A percentile compares a stretch with the other conserved stretches of the same genome.
Conservation (phyloP, 768 basidiomycete genomes). For the Leccinum sublutescens region DNA sequence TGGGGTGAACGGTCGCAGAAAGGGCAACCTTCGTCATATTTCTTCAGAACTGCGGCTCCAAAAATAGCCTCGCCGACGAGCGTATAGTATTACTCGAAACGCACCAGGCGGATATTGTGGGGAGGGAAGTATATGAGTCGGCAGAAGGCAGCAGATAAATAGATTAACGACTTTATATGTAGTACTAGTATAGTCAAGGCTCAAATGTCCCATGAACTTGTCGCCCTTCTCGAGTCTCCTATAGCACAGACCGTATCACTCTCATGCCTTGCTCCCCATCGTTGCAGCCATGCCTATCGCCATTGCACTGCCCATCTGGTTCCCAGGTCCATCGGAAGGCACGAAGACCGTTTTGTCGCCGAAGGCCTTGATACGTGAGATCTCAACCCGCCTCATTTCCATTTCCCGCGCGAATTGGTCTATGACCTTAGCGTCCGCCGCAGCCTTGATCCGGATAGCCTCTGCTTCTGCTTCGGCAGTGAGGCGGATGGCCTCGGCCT, state of each 20-base stretch:
- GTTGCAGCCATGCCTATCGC: slow-evolving; percentile 69
- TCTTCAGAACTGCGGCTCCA: background rate
- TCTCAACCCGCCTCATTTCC: slow-evolving; percentile 66
- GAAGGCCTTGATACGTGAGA: slow-evolving; percentile 60
- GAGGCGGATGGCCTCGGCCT: slow-evolving; percentile 74
- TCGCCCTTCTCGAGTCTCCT: no score
- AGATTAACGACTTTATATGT: background rate
- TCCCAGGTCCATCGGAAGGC: slow-evolving; percentile 58
- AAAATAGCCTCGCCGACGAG: background rate
- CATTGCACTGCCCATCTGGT: slow-evolving; percentile 60
- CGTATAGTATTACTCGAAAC: background rate
- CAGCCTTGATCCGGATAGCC: slow-evolving; percentile 61
- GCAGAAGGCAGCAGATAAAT: background rate
- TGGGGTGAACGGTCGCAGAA: background rate
- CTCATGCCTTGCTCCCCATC: slow-evolving; percentile 42
- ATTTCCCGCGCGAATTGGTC: slow-evolving; percentile 76
- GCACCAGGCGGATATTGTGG: background rate
- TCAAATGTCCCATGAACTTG: background rate
- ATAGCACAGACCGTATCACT: slow-evolving; percentile 4
- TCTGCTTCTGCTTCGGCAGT: slow-evolving; percentile 73
- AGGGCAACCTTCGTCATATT: background rate
- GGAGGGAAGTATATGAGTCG: background rate
- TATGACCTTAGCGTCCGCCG: slow-evolving; percentile 57
- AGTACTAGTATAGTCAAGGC: background rate
- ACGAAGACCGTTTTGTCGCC: slow-evolving; percentile 70